Evolutionary conservation across 2,329 filamentous ascomycete genomes (phyloP), one percentile per base, ranked within the genome.

Genomic region (Phoma sp.): DNA sequence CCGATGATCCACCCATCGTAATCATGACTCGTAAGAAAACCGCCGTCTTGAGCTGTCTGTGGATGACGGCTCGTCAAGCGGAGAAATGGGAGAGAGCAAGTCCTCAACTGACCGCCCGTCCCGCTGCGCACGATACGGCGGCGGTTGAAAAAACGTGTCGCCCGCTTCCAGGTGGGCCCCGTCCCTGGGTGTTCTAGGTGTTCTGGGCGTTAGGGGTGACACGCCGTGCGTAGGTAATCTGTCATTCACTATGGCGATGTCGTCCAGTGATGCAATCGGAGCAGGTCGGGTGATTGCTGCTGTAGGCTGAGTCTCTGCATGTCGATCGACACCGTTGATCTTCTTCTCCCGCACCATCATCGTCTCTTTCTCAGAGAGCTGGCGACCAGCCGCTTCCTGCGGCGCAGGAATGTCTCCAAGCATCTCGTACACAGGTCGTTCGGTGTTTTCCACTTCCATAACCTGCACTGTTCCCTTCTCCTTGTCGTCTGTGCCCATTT

Each of bases 391-490:
- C 39, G 79, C 79, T 66, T 81, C 78, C 55, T 80, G 81, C 47
- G 80, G 78, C 34, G 78, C 77, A 14, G 81, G 81, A 68, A 86
- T 81, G 9, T 83, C 83, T 2, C 84, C 84, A 0, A 81, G 80
- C 67, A 81, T 84, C 37, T 80, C 83, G 47, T 73, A 79, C 7
- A 82, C 66, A 23, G 71, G 69, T 14, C 61, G 59, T 53, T 76
- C 71, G n/a, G 68, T 68, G 20, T 69, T 70, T 10, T 74, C 76
- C 17, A 66, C 72, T 47, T 78, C 76, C 25, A 51, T 50, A 32
- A 63, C 42, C 7, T 60, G 54, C 4, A 60, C 48, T 7, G 53
- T 47, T 4, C 59, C 60, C 47, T 64, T 56, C 26, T 65, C 60
- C 47, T 65, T 66, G 7, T 34, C 43, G 20, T 52, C 57, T 21